A percentile compares a stretch with the other conserved stretches of the same genome.
These are phyloP conservation scores for Aspergillus novofumigatus DNA, from an alignment of 2,329 filamentous ascomycete species.

Conservation along the genomic window DNA sequence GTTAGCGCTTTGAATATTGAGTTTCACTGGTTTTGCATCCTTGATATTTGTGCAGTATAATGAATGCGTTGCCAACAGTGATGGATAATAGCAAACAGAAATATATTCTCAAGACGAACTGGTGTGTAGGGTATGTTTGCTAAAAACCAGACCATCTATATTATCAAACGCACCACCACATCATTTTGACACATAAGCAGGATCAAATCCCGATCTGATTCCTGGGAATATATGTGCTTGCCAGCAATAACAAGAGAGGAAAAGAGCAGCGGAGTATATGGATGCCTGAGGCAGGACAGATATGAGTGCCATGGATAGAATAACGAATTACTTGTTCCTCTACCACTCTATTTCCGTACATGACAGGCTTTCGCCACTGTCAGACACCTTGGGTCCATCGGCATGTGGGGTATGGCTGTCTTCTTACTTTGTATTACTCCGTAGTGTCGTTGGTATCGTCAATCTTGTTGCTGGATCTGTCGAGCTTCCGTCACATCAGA, in stretches of 20 bases:
- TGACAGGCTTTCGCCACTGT: not conserved
- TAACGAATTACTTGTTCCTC: not conserved
- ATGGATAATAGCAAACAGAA: not conserved
- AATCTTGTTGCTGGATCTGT: not conserved
- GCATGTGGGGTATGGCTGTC: not conserved
- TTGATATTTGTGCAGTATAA: not conserved
- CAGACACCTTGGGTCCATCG: not conserved
- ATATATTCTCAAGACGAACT: not conserved
- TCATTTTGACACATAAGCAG: not conserved
- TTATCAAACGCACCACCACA: not conserved
- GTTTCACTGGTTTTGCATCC: not conserved
- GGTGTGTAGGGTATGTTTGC: too few species aligned
- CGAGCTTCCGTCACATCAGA: not conserved
- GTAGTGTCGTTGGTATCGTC: not conserved
- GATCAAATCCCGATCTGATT: too few species aligned
- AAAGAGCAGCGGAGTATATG: not conserved
- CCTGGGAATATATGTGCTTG: too few species aligned
- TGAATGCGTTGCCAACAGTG: not conserved
- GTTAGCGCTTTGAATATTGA: not conserved
- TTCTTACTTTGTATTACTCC: not conserved
- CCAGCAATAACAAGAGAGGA: too few species aligned
- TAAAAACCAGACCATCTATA: too few species aligned
- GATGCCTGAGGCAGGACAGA: not conserved
- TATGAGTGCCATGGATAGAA: not conserved
- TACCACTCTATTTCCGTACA: not conserved